phyloP scores from a whole-genome alignment of 1,284 basidiomycete species.

The Heterobasidion irregulare region DNA sequence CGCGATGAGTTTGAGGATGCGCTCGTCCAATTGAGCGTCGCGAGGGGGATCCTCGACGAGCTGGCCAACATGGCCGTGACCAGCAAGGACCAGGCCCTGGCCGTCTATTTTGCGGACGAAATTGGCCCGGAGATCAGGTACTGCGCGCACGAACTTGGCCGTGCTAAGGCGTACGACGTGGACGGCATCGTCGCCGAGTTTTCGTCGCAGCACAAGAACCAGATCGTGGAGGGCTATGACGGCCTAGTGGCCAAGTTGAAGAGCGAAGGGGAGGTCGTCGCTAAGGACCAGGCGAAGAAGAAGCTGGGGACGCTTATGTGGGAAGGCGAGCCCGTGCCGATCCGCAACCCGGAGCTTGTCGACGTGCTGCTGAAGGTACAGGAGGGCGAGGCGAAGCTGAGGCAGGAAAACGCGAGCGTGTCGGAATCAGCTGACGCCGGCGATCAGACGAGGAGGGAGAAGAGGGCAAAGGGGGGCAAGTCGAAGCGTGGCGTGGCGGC shows the following conservation, averaged over 20 bases:
- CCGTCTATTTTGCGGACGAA: conserved; percentile 78
- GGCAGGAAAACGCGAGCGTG: conserved; percentile 20
- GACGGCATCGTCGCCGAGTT: conserved; percentile 73
- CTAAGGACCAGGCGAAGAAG: conserved; percentile 37
- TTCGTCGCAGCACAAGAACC: conserved; percentile 47
- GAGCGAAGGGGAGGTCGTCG: conserved; percentile 29
- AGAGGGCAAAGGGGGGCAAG: conserved; percentile 29
- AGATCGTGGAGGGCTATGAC: conserved; percentile 61
- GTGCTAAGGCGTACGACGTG: conserved; percentile 73
- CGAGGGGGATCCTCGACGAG: conserved; percentile 68
- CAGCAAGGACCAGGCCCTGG: conserved; percentile 88
- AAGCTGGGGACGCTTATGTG: conserved; percentile 61
- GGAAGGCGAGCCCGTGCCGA: conserved; percentile 79
- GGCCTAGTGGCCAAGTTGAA: conserved; percentile 46
- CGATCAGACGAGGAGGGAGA: conserved; percentile 27
- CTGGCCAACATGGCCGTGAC: conserved; percentile 63
- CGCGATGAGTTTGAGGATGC: conserved; percentile 76
- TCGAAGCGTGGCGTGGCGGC: conserved; percentile 71
- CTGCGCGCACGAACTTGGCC: conserved; percentile 83
- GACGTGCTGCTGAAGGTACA: conserved; percentile 82
- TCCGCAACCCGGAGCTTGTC: conserved; percentile 89
- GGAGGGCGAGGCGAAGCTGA: conserved; percentile 58
- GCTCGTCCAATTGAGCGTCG: conserved; percentile 70
- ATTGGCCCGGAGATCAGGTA: conserved; percentile 89
- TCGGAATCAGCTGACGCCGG: conserved; percentile 16